These are phyloP conservation scores for Aspergillus steynii DNA, from an alignment of 495 filamentous ascomycete species.

Conservation along the genomic window DNA sequence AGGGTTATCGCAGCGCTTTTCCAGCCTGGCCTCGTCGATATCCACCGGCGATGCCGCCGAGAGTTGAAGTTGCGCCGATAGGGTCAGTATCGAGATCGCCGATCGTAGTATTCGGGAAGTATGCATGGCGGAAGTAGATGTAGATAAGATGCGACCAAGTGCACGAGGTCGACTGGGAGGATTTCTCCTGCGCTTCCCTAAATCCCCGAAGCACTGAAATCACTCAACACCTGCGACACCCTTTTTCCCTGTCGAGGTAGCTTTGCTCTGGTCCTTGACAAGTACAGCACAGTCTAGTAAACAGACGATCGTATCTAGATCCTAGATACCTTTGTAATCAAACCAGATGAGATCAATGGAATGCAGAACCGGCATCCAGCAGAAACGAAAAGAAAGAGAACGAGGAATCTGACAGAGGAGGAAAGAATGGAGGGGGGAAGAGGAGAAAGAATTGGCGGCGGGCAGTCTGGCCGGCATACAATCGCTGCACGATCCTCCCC, in stretches of 20 bases:
- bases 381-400: not conserved
- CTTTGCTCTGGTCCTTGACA: not conserved
- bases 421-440: not conserved
- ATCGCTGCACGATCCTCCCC: not conserved
- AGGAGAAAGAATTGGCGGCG: not conserved
- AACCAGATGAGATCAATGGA: not conserved
- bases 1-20: conserved; percentile 58
- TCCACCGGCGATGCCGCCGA: conserved; percentile 40
- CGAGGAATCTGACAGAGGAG: not conserved
- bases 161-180: not conserved
- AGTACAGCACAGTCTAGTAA: not conserved
- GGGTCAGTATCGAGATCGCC: conserved; percentile 29
- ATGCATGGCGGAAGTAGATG: conserved; percentile 31
- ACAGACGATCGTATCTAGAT: not conserved
- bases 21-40: conserved; percentile 25
- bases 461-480: not conserved
- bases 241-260: not conserved
- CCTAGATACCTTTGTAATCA: not conserved
- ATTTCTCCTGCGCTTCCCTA: not conserved
- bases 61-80: conserved; percentile 26
- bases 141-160: conserved; percentile 6
- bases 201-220: not conserved
- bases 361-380: not conserved
- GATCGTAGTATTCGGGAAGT: conserved; percentile 26
- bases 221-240: not conserved